phyloP scores from a whole-genome alignment of 1,284 basidiomycete genomes.

The Afroboletus lepidellus region DNA sequence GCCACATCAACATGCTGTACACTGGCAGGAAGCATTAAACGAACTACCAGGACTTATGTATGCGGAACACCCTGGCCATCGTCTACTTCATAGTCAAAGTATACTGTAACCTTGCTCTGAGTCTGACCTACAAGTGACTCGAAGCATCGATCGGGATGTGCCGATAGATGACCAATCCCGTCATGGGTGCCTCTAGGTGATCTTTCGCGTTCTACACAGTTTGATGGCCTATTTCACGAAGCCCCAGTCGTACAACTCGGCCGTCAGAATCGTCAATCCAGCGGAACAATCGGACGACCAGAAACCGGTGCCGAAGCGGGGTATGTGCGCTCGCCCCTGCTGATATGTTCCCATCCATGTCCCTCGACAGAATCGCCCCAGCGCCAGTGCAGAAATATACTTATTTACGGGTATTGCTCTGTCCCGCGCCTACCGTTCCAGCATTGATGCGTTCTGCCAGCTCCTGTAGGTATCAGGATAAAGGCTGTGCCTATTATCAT shows the following conservation, averaged over 20 bases:
- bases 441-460: conserved; percentile 38
- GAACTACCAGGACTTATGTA: too few species aligned
- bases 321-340: conserved; percentile 28
- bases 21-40: too few species aligned
- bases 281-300: conserved; percentile 37
- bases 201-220: conserved; percentile 3
- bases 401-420: conserved; percentile 75
- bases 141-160: background rate
- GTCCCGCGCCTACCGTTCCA: conserved; percentile 1
- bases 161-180: conserved; percentile 22
- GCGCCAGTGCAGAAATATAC: conserved; percentile 82
- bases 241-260: conserved; percentile 47
- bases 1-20: too few species aligned
- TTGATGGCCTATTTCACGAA: conserved; percentile 44
- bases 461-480: conserved; percentile 81
- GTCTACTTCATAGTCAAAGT: too few species aligned
- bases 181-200: conserved; percentile 4
- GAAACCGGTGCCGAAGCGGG: conserved; percentile 42
- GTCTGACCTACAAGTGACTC: too few species aligned
- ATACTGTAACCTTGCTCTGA: too few species aligned
- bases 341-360: conserved; percentile 10
- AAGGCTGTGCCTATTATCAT: conserved; percentile 83
- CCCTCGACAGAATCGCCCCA: conserved; percentile 56
- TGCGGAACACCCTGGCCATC: too few species aligned
- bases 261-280: conserved; percentile 58